Percentiles rank a stretch among this genome's conserved stretches.
These are phyloP conservation scores for Phytophthora hybrid DNA, from an alignment of 352 stramenopile genomes.

Conservation along the genomic window DNA sequence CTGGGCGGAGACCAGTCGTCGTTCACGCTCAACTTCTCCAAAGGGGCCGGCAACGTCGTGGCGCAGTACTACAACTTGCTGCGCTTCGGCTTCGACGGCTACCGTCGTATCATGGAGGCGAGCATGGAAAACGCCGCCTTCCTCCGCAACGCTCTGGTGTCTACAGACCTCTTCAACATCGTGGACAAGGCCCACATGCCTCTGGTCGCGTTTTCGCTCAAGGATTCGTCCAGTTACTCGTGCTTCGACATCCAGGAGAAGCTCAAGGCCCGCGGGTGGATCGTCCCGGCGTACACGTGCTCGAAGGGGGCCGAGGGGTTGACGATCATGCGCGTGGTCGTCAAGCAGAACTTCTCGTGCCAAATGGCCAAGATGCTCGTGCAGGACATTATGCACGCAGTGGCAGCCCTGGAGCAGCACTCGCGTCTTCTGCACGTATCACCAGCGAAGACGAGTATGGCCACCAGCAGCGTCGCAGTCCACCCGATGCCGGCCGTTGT, in stretches of 20 bases:
- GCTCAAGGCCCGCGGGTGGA: slow-evolving; percentile 79
- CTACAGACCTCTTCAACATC: slow-evolving; percentile 81
- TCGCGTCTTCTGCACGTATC: slow-evolving; percentile 55
- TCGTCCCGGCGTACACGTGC: slow-evolving; percentile 87
- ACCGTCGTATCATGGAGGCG: slow-evolving; percentile 84
- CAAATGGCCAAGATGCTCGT: slow-evolving; percentile 87
- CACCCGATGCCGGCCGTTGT: slow-evolving; percentile 39
- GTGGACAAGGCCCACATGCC: slow-evolving; percentile 90
- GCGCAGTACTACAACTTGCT: slow-evolving; percentile 36
- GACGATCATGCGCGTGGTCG: slow-evolving; percentile 86
- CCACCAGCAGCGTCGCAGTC: slow-evolving; percentile 47
- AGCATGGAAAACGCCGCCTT: slow-evolving; percentile 86
- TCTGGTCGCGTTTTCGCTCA: slow-evolving; percentile 81
- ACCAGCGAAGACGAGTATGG: slow-evolving; percentile 57
- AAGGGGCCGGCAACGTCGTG: slow-evolving; percentile 68
- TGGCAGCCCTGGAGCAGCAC: slow-evolving; percentile 73
- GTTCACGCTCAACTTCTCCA: slow-evolving; percentile 93
- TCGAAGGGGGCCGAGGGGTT: slow-evolving; percentile 73
- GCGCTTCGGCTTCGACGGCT: slow-evolving; percentile 44
- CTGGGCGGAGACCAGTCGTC: slow-evolving; percentile 84
- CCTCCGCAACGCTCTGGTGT: slow-evolving; percentile 64
- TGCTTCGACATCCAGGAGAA: slow-evolving; percentile 91
- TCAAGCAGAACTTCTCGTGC: slow-evolving; percentile 87
- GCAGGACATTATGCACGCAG: slow-evolving; percentile 79
- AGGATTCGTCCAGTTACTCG: slow-evolving; percentile 68